Evolutionary conservation across 2,329 filamentous ascomycete genomes (phyloP), one percentile per base, ranked within the genome.

Genomic region (Xylaria hypoxylon): DNA sequence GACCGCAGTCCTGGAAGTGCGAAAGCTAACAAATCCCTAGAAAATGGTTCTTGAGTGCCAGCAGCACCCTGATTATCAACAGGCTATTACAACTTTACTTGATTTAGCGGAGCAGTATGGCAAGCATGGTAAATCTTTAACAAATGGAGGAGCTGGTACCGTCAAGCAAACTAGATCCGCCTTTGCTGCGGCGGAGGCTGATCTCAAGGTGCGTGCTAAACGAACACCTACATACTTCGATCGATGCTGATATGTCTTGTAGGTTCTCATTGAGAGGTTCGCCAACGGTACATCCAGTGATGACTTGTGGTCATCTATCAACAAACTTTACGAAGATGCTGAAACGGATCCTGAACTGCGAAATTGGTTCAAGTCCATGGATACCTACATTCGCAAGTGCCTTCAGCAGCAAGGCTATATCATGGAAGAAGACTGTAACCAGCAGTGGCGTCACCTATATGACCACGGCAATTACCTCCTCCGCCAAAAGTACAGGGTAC

Each of bases 21-120:
- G 8, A 28, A 15, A 52, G 42, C 72, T 78, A 70, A 79, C 58
- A 42, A 17, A 0, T 33, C 6, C 4, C 28, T 60, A 95, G 89
- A 98, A 98, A 88, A 97, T 98, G 92, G 83, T 99, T 44, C 89
- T 97, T 51, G 96, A 99, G 81, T 94, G 97, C 74, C 96, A 99
- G 82, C 92, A 95, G 63, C 96, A 98, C 77, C 88, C 92, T 65
- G 95, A 99, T 75, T 99, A 98, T 80, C 90, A 94, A 73, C 87
- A 92, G 79, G 96, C 96, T n/a, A 90, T 99, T 70, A 89, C 94
- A 74, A 96, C 95, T 2, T 84, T 99, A 5, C 86, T 99, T 33
- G 84, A 88, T 47, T 84, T 99, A 55, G 94, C 93, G 6, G 94
- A 97, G 81, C 88, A 90, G 72, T 99, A 99, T 75, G 89, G 88